Percentiles rank a stretch among this genome's conserved stretches.
Evolutionary conservation across 148 eudicot genomes (phyloP).

Genomic region (Arctostaphylos glauca): DNA sequence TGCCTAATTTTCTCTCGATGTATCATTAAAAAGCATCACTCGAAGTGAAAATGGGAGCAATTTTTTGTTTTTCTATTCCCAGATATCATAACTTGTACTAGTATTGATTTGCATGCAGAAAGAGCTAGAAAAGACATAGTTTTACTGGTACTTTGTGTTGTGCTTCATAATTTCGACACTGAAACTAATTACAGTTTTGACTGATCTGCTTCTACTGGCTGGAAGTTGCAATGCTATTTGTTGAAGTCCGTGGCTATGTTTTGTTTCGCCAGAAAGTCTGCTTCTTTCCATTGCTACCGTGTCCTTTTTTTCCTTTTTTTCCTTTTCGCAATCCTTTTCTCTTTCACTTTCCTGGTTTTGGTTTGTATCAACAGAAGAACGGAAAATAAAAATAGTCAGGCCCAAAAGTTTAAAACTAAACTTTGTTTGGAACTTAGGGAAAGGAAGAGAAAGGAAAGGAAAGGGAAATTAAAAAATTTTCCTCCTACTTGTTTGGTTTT

Average conservation of each 20-base stretch:
- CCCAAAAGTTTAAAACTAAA: not conserved
- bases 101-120: not conserved
- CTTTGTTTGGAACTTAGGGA: too few relatives aligned
- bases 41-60: not conserved
- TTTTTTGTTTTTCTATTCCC: not conserved
- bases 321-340: not conserved
- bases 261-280: not conserved
- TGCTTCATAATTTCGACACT: not conserved
- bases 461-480: too few relatives aligned
- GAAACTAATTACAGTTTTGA: not conserved
- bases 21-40: not conserved
- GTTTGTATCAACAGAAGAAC: not conserved
- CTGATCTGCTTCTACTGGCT: not conserved
- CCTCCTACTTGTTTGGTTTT: too few relatives aligned
- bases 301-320: not conserved
- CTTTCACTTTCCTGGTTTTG: not conserved
- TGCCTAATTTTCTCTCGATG: not conserved
- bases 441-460: too few relatives aligned
- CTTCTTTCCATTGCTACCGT: not conserved
- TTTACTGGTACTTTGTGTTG: not conserved
- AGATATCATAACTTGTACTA: not conserved
- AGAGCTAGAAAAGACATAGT: not conserved
- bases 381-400: not conserved
- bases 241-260: not conserved
- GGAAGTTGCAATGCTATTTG: not conserved